These are phyloP conservation scores for Tympanopsis confertula DNA, from an alignment of 2,329 filamentous ascomycete genomes.

Conservation along the genomic window DNA sequence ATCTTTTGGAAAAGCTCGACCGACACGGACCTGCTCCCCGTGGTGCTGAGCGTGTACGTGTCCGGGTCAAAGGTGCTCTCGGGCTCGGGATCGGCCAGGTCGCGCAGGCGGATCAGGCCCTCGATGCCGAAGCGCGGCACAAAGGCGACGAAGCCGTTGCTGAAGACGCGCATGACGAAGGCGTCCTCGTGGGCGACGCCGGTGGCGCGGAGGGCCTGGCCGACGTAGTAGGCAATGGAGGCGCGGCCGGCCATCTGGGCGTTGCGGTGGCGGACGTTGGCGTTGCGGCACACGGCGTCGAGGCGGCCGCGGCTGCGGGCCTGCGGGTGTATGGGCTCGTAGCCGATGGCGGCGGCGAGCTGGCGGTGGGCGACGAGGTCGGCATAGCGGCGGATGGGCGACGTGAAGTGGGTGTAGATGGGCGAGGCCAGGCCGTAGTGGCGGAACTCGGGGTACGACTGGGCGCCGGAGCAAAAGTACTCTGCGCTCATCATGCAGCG, in stretches of 20 bases:
- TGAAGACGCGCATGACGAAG: constrained; percentile 94
- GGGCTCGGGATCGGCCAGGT: constrained; percentile 68
- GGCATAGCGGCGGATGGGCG: constrained; percentile 89
- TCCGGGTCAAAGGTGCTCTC: constrained; percentile 77
- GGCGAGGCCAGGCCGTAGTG: constrained; percentile 93
- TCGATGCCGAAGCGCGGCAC: constrained; percentile 94
- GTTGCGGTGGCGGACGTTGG: constrained; percentile 94
- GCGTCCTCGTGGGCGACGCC: constrained; percentile 70
- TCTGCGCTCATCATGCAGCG: constrained; percentile 99
- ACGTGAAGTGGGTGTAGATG: constrained; percentile 98
- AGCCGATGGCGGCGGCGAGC: constrained; percentile 87
- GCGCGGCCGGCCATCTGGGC: constrained; percentile 90
- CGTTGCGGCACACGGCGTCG: constrained; percentile 92
- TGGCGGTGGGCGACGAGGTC: constrained; percentile 90
- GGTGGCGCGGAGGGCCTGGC: constrained; percentile 60
- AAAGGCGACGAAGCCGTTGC: constrained; percentile 93
- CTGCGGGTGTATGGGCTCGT: constrained; percentile 69
- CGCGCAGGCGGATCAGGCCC: constrained; percentile 73
- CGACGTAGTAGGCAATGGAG: constrained; percentile 94
- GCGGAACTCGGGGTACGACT: constrained; percentile 84
- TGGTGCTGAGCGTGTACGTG: constrained; percentile 62
- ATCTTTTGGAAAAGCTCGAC: constrained; percentile 91
- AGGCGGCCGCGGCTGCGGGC: constrained; percentile 74
- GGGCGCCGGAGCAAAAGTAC: constrained; percentile 91
- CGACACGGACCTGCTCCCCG: constrained; percentile 38